These are phyloP conservation scores for Penicillium sp. DNA, from an alignment of 2,329 filamentous ascomycete species.

Conservation along the genomic window DNA sequence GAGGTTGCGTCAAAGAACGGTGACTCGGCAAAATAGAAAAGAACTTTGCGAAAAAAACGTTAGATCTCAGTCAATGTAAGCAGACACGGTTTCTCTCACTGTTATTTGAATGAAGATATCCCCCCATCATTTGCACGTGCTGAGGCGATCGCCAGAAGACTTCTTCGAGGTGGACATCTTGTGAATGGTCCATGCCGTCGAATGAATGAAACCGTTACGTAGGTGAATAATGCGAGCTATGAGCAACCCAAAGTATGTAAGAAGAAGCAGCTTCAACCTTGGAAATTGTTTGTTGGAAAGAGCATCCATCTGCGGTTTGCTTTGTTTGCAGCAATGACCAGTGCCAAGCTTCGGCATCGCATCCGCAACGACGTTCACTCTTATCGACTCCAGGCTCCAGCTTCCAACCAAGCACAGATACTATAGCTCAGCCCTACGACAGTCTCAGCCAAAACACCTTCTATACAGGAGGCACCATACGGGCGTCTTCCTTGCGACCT, in stretches of 20 bases:
- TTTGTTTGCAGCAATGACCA: constrained; percentile 13
- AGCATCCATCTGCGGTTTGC: constrained; percentile 5
- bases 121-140: constrained; percentile 45
- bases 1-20: constrained; percentile 61
- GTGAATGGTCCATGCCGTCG: constrained; percentile 28
- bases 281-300: not conserved
- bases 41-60: constrained; percentile 36
- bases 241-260: not conserved
- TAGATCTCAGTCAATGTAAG: no score
- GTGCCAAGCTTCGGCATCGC: constrained; percentile 10
- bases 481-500: not conserved
- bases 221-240: not conserved
- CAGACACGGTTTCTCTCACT: constrained; percentile 24
- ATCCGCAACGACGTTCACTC: not conserved
- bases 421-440: not conserved
- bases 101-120: constrained; percentile 43
- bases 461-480: not conserved
- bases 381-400: not conserved
- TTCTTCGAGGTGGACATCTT: constrained; percentile 40
- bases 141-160: constrained; percentile 44
- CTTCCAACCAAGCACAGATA: not conserved
- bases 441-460: not conserved
- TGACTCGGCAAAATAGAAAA: constrained; percentile 60
- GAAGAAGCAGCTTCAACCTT: not conserved
- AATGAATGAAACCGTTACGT: not conserved